Evolutionary conservation across 371 early-diverging fungal genomes (phyloP).

Genomic region (Gilbertella persicaria): DNA sequence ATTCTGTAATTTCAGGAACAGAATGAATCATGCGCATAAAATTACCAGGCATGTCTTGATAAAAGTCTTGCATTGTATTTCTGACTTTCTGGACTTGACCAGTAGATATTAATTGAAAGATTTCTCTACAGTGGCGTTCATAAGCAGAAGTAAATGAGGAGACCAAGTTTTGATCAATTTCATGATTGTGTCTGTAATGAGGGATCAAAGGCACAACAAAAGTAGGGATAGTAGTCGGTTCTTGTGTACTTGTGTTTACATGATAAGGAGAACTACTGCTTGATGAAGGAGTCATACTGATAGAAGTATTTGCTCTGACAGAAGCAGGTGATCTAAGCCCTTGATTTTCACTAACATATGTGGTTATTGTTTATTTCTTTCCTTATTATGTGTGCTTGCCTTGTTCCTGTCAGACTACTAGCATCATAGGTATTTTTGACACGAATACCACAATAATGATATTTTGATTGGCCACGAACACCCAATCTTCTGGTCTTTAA

Average conservation of each 20-base stretch:
- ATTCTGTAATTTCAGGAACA: slow-evolving; percentile 38
- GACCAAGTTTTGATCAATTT: background rate
- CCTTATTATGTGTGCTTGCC: background rate
- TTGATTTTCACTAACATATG: background rate
- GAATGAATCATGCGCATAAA: slow-evolving; percentile 21
- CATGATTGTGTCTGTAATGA: slow-evolving; percentile 1
- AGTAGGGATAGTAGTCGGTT: background rate
- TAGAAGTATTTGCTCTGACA: background rate
- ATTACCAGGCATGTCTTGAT: slow-evolving; percentile 24
- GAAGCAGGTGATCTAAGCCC: background rate
- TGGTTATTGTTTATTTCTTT: too few species aligned
- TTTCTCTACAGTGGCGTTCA: slow-evolving; percentile 21
- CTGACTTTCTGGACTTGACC: slow-evolving; percentile 12
- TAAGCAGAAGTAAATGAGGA: slow-evolving; percentile 15
- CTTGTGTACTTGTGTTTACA: background rate
- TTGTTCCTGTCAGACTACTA: background rate
- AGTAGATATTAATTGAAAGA: slow-evolving; percentile 9
- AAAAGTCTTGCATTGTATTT: slow-evolving; percentile 19
- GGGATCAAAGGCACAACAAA: background rate
- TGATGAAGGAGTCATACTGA: background rate
- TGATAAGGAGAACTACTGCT: background rate
- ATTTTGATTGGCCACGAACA: slow-evolving; percentile 64
- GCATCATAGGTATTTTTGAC: slow-evolving; percentile 12
- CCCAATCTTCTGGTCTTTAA: slow-evolving; percentile 67
- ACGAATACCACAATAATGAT: slow-evolving; percentile 58